phyloP scores from a whole-genome alignment of 192 early-diverging fungal species.

The Ambispora gerdemannii region DNA sequence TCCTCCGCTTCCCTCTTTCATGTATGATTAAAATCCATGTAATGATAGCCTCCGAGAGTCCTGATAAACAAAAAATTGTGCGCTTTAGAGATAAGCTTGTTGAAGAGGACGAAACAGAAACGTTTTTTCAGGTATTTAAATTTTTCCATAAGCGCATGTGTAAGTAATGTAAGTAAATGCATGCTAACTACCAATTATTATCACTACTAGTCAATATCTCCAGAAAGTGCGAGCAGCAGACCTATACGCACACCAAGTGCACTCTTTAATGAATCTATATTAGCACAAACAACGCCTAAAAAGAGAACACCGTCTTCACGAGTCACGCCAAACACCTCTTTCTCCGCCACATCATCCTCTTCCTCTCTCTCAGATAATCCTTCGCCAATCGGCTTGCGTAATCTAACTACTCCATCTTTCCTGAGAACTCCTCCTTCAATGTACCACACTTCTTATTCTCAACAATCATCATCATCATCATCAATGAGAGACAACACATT shows the following conservation, averaged over 20 bases:
- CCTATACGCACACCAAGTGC: conserved; percentile 1
- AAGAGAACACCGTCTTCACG: not conserved
- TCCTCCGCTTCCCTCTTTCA: not conserved
- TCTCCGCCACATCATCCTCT: not conserved
- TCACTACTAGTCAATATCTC: not conserved
- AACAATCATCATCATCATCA: not conserved
- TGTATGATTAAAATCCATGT: not conserved
- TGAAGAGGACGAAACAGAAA: not conserved
- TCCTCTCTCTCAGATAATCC: not conserved
- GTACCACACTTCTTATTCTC: not conserved
- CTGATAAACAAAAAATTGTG: not conserved
- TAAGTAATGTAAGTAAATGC: not conserved
- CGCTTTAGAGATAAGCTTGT: not conserved
- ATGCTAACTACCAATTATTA: not conserved
- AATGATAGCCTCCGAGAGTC: not conserved
- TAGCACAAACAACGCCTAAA: conserved; percentile 25
- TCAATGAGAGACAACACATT: not conserved
- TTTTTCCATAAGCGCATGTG: not conserved
- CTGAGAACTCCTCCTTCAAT: not conserved
- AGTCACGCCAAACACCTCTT: not conserved
- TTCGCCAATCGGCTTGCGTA: not conserved
- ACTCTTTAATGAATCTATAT: not conserved
- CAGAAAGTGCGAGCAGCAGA: no score
- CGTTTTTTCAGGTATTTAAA: not conserved
- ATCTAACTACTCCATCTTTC: not conserved